Conservation (phyloP, 768 basidiomycete genomes). For the Sporobolomyces roseus region DNA sequence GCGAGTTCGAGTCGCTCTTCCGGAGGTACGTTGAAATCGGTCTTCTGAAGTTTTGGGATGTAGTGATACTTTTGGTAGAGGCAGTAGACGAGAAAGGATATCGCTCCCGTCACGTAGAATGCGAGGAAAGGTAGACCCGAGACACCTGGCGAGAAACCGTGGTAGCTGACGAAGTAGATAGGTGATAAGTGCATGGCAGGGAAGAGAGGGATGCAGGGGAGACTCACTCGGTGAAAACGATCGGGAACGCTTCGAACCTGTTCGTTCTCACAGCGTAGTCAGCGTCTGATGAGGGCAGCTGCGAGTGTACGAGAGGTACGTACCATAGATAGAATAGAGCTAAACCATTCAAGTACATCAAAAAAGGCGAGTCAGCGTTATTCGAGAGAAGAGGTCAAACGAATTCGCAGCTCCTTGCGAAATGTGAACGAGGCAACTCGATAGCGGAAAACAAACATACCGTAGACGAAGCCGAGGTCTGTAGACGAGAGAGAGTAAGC, state of each 20-base stretch:
- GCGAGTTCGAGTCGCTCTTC: conserved; percentile 28
- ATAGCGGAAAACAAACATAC: neutral
- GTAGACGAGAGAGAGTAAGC: no score
- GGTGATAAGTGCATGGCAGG: conserved; percentile 29
- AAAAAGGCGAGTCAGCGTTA: no score
- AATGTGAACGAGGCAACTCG: neutral
- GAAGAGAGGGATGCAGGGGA: conserved; percentile 38
- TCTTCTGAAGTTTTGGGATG: neutral
- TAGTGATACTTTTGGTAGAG: conserved; percentile 30
- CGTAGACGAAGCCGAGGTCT: conserved; percentile 1
- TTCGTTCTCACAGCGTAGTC: neutral
- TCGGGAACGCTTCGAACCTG: conserved; percentile 47
- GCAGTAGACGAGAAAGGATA: conserved; percentile 17
- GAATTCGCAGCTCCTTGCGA: no score
- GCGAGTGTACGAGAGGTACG: neutral
- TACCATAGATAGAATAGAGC: conserved; percentile 5
- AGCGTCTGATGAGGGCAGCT: neutral
- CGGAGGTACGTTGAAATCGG: conserved; percentile 14
- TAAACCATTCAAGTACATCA: neutral
- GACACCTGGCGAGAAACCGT: conserved; percentile 42
- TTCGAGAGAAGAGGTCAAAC: no score
- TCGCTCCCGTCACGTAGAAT: conserved; percentile 41
- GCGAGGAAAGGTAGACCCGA: conserved; percentile 44
- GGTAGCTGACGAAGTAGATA: conserved; percentile 42
- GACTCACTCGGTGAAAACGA: conserved; percentile 45